Percentiles rank a stretch among this genome's conserved stretches.
phyloP scores from a whole-genome alignment of 495 filamentous ascomycete species.

The Daldinia grandis region DNA sequence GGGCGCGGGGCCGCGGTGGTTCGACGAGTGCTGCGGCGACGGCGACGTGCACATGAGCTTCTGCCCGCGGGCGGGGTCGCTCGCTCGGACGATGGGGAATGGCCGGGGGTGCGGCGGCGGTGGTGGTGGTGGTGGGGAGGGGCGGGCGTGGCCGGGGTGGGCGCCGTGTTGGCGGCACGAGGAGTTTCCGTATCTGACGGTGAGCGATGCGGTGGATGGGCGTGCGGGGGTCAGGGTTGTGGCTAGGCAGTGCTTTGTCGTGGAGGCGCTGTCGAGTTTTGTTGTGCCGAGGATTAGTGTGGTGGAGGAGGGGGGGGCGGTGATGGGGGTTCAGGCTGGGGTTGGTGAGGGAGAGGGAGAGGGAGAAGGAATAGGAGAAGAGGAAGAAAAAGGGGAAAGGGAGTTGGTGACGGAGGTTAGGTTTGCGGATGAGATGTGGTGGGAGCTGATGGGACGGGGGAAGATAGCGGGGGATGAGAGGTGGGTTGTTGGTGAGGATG shows the following conservation, averaged over 20 bases:
- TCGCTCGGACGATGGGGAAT: too few relatives aligned
- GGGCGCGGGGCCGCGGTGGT: slow-evolving; percentile 62
- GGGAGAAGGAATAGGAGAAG: slow-evolving; percentile 9
- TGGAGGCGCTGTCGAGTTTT: slow-evolving; percentile 40
- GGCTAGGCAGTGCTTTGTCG: slow-evolving; percentile 54
- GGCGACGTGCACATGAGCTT: slow-evolving; percentile 57
- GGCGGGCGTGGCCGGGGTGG: slow-evolving; percentile 49
- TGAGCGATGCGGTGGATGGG: slow-evolving; percentile 62
- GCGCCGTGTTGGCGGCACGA: slow-evolving; percentile 65
- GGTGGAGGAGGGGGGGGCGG: neutral
- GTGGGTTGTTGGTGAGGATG: slow-evolving; percentile 69
- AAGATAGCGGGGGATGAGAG: slow-evolving; percentile 69
- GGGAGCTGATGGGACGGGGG: slow-evolving; percentile 62
- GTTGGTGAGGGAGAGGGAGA: neutral
- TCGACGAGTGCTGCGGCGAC: slow-evolving; percentile 57
- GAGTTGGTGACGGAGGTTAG: slow-evolving; percentile 47
- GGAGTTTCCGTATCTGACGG: slow-evolving; percentile 63
- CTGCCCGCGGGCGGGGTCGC: slow-evolving; percentile 53
- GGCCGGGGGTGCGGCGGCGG: too few relatives aligned
- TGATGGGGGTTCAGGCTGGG: slow-evolving; percentile 21
- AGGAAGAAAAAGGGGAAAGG: slow-evolving; percentile 18
- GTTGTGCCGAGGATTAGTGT: slow-evolving; percentile 34
- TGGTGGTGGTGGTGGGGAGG: too few relatives aligned
- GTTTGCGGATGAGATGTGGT: slow-evolving; percentile 55
- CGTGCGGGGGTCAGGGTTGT: slow-evolving; percentile 64